Evolutionary conservation across 495 filamentous ascomycete genomes (phyloP).

Genomic region (Penicillium simplicissimum): DNA sequence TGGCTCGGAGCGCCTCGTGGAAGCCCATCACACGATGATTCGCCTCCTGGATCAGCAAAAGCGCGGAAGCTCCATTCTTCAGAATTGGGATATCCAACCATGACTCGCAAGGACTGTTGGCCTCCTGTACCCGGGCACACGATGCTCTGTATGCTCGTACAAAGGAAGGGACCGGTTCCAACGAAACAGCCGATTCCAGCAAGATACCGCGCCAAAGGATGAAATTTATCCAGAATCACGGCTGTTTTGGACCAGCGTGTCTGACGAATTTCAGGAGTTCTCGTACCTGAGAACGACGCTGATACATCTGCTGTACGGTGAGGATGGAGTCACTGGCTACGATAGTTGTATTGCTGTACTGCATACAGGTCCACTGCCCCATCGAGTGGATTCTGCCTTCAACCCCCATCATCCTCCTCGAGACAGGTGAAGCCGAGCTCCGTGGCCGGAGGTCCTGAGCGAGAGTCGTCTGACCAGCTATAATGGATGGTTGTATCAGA

Average conservation of each 20-base stretch:
- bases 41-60: constrained; percentile 5
- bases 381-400: constrained; percentile 19
- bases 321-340: constrained; percentile 8
- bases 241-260: constrained; percentile 15
- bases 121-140: background rate
- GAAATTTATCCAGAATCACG: constrained; percentile 15
- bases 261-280: constrained; percentile 18
- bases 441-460: constrained; percentile 5
- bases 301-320: constrained; percentile 21
- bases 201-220: background rate
- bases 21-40: constrained; percentile 5
- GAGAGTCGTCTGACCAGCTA: background rate
- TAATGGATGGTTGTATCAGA: too few relatives aligned
- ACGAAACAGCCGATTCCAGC: constrained; percentile 13
- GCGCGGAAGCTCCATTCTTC: constrained; percentile 1
- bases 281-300: constrained; percentile 13
- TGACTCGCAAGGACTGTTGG: background rate
- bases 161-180: constrained; percentile 9
- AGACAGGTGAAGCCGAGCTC: constrained; percentile 12
- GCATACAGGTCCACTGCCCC: constrained; percentile 3
- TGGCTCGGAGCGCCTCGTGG: constrained; percentile 5
- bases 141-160: background rate
- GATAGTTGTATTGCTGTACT: background rate
- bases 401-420: constrained; percentile 1
- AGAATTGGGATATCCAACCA: background rate